phyloP scores from a whole-genome alignment of 208 protist species.

The Acanthamoeba castellanii region DNA sequence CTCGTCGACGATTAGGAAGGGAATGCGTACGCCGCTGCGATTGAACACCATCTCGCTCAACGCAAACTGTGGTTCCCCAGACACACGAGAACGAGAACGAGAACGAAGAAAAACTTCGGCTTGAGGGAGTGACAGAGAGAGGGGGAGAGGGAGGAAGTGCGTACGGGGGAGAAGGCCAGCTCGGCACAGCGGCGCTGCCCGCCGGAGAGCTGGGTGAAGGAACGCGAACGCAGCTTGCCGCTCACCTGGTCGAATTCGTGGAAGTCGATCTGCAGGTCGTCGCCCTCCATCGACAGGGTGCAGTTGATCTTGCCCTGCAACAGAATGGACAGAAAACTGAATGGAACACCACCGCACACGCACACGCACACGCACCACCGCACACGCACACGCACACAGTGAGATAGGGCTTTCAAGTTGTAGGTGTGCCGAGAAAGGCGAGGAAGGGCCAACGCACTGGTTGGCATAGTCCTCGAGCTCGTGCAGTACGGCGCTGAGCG shows the following conservation, averaged over 20 bases:
- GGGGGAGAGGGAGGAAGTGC: no score
- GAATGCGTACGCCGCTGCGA: slow-evolving; percentile 62
- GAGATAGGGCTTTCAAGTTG: no score
- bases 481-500: slow-evolving; percentile 56
- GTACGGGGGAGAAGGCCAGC: slow-evolving; percentile 74
- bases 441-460: slow-evolving; percentile 18
- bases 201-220: slow-evolving; percentile 75
- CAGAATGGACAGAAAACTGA: slow-evolving; percentile 71
- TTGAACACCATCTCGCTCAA: slow-evolving; percentile 79
- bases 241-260: slow-evolving; percentile 68
- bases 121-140: no score
- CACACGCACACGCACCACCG: no score
- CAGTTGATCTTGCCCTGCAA: slow-evolving; percentile 77
- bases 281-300: slow-evolving; percentile 64
- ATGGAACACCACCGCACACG: no score
- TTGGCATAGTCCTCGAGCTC: slow-evolving; percentile 81
- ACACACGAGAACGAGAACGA: background rate
- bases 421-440: background rate
- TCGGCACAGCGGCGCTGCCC: slow-evolving; percentile 80
- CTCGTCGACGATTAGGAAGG: slow-evolving; percentile 77
- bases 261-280: slow-evolving; percentile 76
- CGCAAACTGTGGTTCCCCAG: slow-evolving; percentile 54
- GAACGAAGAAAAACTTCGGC: background rate
- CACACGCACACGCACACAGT: no score
- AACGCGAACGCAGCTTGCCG: slow-evolving; percentile 16